Base-by-base conservation (phyloP, 176 grass and related monocot species). In the Echinochloa phyllopogon region DNA sequence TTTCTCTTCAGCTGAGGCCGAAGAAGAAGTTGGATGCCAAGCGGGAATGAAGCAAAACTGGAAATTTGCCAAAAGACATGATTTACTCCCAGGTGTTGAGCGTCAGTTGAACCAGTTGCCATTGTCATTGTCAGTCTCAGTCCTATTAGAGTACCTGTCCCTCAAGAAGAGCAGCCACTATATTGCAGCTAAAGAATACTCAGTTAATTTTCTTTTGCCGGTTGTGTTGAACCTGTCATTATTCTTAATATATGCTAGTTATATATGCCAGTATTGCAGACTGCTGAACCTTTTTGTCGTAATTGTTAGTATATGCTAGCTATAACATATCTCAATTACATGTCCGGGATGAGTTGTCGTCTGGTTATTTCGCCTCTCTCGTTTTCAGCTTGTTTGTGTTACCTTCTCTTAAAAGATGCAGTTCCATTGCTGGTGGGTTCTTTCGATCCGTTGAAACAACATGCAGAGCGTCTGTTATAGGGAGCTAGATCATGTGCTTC, bases 21-120 rank as follows among this genome's bases (percentile, higher is more conserved):
- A 69, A 69, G 66, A 69, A 69, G 66, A 69, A 69, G 42, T 39
- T 69, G 38, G 65, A 69, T 69, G 18, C 65, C 39, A 69, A 69
- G 65, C 1, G 65, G 39, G 65, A 69, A 42, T 69, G 65, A 69
- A 29, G 29, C 18, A 42, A n/a, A 5, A 21, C 21, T 51, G 49
- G 49, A 51, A 51, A 13, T 49, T 48, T 11, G 15, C 49, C 49
- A 51, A 51, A 56, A 56, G 53, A 2, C 18, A 42, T 41, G 10
- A 69, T 38, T 68, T 42, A 41, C 48, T n/a, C 8, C 45, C 23
- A 29, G 6, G 17, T n/a, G 18, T 42, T 8, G 43, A 43, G 39
- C 3, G 38, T 42, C 40, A 69, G 38, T 69, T 69, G 9, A 10
- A 42, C 4, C 2, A 17, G 33, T 65, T 65, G 62, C 38, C 63